Evolutionary conservation across 1,139 yeast genomes (phyloP), one percentile per base, ranked within the genome.

Genomic region (Lodderomyces orthopsilosis): DNA sequence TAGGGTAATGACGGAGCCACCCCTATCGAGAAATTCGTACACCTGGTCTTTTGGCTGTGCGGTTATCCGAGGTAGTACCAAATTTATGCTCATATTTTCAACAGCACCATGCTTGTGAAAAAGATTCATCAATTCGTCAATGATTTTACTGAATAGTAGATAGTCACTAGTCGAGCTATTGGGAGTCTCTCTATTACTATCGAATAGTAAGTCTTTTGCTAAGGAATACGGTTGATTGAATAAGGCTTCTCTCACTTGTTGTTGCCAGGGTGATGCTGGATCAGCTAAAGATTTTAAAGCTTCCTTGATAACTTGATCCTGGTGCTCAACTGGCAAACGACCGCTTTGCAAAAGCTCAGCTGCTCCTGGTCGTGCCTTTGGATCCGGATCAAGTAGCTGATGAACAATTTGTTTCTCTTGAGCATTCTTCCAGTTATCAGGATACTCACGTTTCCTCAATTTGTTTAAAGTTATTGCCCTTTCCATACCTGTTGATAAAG

Each of bases 201-300:
- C 97, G 63, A 85, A 93, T 55, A 91, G 68, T 13, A 88, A 75
- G 58, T 88, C 96, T 52, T 83, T 81, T 0, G 96, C 95, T 47
- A 85, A 70, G 61, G 83, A 83, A 52, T 88, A 83, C 0, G 96
- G 90, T 51, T 88, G 94, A 22, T 85, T 74, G 59, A 93, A 93
- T 35, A 93, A 65, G 0, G 94, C 85, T 47, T 84, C 87, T 56
- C 96, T 76, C 0, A 93, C 96, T 61, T 89, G 95, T 51, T 83
- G 88, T 53, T 91, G 93, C 95, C 96, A 89, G 0, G 96, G 93
- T 0, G 96, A 88, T 0, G 94, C 83, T 0, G 96, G 94, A 57
- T 89, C 93, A 1, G 94, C 86, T 48, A 93, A 66, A 26, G 93
- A 86, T 50, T 83, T 81, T 48, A 94, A 68, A 0, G 96, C 96